Base-by-base conservation (phyloP, 176 grass and related monocot species). In the Eleusine indica region DNA sequence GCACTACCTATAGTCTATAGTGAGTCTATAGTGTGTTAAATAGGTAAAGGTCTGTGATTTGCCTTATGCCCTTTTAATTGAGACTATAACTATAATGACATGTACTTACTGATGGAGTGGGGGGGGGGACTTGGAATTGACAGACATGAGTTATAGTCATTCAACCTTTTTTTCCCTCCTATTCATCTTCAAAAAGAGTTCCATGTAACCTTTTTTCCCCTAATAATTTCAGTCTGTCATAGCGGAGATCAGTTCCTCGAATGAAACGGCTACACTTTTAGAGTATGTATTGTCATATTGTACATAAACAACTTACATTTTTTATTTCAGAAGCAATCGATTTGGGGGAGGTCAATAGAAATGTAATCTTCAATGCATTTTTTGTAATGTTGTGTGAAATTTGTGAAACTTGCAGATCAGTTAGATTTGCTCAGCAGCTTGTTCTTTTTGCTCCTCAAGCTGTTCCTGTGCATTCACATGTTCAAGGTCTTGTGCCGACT, bases 361-460 rank as follows among this genome's bases (percentile, higher is more conserved):
- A 73, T 73, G 74, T 56, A 35, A 14, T 79, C 66, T 35, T 80
- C 12, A 80, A 54, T 69, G 19, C 42, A 62, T 73, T 77, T 77
- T 75, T 30, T 75, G 13, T 69, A 70, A 81, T 84, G 54, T 79
- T 48, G 70, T 63, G 66, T 80, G 30, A 78, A 46, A 84, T 72
- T 25, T 64, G 52, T 69, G 64, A 54, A 64, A 44, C 63, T 40
- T 84, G 84, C 92, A 98, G 95, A 77, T 98, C 96, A 72, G 96
- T 98, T 75, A 91, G 96, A 82, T 98, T 98, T 80, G 81, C 96
- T 43, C 96, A 98, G 84, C 96, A 98, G 80, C 96, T 98, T 88
- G 96, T 95, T 67, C 93, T 98, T 86, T 98, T 98, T 88, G 96
- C 96, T 47, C 96, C 96, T 80, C 96, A 91, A 95, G 96, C 96